Evolutionary conservation across 108 stramenopile genomes (phyloP).

Genomic region (Licmophora abbreviata): DNA sequence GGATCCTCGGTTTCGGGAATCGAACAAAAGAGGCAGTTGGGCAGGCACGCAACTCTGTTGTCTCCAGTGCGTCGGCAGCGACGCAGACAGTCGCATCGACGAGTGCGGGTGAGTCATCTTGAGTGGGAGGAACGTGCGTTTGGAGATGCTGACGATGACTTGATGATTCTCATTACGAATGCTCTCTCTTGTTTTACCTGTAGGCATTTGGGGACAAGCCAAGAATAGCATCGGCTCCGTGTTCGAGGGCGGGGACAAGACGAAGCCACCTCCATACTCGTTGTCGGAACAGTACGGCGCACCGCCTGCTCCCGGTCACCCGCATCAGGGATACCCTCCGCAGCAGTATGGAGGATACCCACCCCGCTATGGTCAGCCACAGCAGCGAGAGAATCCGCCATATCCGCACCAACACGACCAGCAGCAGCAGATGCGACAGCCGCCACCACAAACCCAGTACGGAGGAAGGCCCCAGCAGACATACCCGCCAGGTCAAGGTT

Average conservation of each 20-base stretch:
- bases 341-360: conserved; percentile 5
- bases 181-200: neutral
- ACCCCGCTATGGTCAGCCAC: conserved; percentile 14
- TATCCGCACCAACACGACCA: conserved; percentile 13
- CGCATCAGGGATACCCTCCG: conserved; percentile 11
- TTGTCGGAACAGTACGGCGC: conserved; percentile 7
- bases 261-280: conserved; percentile 12
- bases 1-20: conserved; percentile 41
- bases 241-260: conserved; percentile 21
- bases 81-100: conserved; percentile 25
- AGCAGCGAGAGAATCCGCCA: conserved; percentile 2
- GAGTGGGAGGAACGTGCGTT: too few relatives aligned
- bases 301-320: conserved; percentile 7
- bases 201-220: conserved; percentile 30
- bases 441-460: conserved; percentile 19
- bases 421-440: conserved; percentile 8
- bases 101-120: conserved; percentile 40
- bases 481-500: conserved; percentile 7
- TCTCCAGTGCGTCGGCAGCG: conserved; percentile 30
- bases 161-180: neutral
- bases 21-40: conserved; percentile 36
- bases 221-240: conserved; percentile 31
- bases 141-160: neutral
- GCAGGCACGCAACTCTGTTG: conserved; percentile 36
- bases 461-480: conserved; percentile 2